Base-by-base conservation (phyloP, 352 stramenopile species). In the Pythium myriotylum region DNA sequence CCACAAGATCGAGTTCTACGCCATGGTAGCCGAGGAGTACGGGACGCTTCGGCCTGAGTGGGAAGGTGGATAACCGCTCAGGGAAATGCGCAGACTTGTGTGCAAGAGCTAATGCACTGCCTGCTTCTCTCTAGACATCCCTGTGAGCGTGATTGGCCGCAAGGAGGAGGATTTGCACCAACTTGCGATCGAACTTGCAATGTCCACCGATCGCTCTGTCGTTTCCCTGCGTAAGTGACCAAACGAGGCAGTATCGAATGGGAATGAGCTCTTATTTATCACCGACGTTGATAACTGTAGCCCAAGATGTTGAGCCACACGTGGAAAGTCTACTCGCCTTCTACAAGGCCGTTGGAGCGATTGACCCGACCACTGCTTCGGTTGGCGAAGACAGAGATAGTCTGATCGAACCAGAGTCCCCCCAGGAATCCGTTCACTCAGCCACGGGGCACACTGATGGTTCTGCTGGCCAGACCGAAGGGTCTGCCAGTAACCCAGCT, bases 21-120 rank as follows among this genome's bases (percentile, higher is more conserved):
- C 29, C 5, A 59, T 63, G 41, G 55, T 69, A 12, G 54, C 54
- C 1, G 62, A 69, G 29, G 62, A 64, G 19, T 69, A 61, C 23
- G 32, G n/a, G 2, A 26, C 23, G 48, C 14, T 69, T 5, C 0
- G 39, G 9, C 42, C 54, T 0, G 48, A 56, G 1, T n/a, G 24
- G n/a, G 40, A 61, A 60, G 62, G 62, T 64, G 5, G 9, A 54
- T 58, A 24, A 0, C 4, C 1, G 24, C 9, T 5, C 20, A 35
- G n/a, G n/a, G n/a, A n/a, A n/a, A n/a, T n/a, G n/a, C 19, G 16
- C 29, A 35, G 10, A 5, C 29, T 35, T 10, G 29, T 35, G 10
- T 35, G 5, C 29, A 35, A 35, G 5, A 35, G 10, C 29, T 5
- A 5, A 35, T 10, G 5, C 29, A 35, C 29, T 10, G 29, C 10